Percentiles rank a stretch among this genome's conserved stretches.
Evolutionary conservation across 2,329 filamentous ascomycete genomes (phyloP).

Genomic region (Thyridium curvatum): DNA sequence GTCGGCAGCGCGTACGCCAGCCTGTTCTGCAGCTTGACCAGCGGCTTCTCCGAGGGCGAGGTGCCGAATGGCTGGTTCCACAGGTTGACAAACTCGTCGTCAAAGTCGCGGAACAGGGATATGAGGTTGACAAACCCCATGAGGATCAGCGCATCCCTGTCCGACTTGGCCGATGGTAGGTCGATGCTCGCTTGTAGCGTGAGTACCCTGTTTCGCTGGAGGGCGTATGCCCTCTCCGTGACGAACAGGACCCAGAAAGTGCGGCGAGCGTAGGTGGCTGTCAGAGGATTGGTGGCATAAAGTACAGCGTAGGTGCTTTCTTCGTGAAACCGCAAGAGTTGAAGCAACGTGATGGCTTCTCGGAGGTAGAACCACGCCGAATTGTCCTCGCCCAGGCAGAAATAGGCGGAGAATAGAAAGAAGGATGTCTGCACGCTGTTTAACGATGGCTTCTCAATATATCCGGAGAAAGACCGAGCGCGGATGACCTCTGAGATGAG

Average conservation of each 20-base stretch:
- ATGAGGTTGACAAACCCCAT: constrained; percentile 23
- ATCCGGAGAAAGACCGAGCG: no score
- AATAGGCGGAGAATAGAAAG: no score
- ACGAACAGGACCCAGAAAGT: constrained; percentile 25
- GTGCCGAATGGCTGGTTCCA: constrained; percentile 16
- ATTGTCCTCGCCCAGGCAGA: no score
- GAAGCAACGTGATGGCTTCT: no score
- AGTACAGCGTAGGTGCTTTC: no score
- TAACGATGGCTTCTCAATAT: no score
- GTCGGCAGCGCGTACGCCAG: constrained; percentile 1
- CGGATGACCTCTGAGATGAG: no score
- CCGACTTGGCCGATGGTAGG: constrained; percentile 12
- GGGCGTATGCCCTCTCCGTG: constrained; percentile 22
- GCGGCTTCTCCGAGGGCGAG: not conserved
- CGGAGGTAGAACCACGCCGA: no score
- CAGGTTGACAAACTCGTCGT: constrained; percentile 16
- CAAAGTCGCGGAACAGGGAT: constrained; percentile 16
- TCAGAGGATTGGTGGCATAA: no score
- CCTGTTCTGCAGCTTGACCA: constrained; percentile 2
- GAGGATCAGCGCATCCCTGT: constrained; percentile 17
- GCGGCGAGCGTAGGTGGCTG: no score
- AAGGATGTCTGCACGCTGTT: no score
- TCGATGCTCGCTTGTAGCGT: constrained; percentile 15
- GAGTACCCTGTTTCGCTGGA: constrained; percentile 21
- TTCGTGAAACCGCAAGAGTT: no score